Conservation (phyloP, 2,329 filamentous ascomycete genomes). For the Beauveria pseudobassiana region DNA sequence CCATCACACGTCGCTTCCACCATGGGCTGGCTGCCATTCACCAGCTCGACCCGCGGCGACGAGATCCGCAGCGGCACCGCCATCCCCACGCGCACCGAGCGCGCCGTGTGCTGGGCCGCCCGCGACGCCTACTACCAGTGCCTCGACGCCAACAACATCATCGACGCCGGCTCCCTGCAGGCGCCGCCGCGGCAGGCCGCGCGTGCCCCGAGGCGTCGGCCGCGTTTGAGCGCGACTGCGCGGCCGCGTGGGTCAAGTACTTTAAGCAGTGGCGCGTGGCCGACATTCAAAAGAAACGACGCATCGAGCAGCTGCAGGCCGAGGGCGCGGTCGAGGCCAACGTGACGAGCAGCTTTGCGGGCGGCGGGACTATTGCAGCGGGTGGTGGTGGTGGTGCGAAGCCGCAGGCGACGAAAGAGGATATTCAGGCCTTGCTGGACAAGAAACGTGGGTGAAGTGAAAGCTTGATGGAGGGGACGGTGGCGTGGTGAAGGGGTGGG, state of each 20-base stretch:
- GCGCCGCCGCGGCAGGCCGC: slow-evolving; percentile 27
- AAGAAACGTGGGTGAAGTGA: slow-evolving; percentile 20
- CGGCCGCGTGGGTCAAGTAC: slow-evolving; percentile 91
- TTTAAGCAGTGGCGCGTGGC: slow-evolving; percentile 96
- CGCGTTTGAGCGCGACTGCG: slow-evolving; percentile 78
- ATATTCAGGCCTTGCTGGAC: slow-evolving; percentile 34
- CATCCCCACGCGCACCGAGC: slow-evolving; percentile 78
- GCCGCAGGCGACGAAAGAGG: slow-evolving; percentile 26
- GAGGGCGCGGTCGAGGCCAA: slow-evolving; percentile 62
- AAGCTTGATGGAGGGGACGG: no score
- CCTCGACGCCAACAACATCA: slow-evolving; percentile 71
- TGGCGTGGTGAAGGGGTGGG: neutral
- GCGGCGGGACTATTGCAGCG: slow-evolving; percentile 18
- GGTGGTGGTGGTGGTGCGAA: slow-evolving; percentile 20
- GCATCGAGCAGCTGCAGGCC: slow-evolving; percentile 64
- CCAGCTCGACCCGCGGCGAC: slow-evolving; percentile 39
- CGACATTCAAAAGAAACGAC: slow-evolving; percentile 77
- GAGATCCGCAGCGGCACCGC: slow-evolving; percentile 51
- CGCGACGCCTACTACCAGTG: slow-evolving; percentile 85
- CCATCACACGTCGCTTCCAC: neutral
- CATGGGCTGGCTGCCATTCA: slow-evolving; percentile 45
- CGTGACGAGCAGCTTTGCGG: slow-evolving; percentile 30
- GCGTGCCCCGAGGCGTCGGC: slow-evolving; percentile 33
- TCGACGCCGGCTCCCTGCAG: slow-evolving; percentile 50
- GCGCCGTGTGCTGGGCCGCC: slow-evolving; percentile 80